Evolutionary conservation across 495 filamentous ascomycete genomes (phyloP).

Genomic region (Glarea lozoyensis): DNA sequence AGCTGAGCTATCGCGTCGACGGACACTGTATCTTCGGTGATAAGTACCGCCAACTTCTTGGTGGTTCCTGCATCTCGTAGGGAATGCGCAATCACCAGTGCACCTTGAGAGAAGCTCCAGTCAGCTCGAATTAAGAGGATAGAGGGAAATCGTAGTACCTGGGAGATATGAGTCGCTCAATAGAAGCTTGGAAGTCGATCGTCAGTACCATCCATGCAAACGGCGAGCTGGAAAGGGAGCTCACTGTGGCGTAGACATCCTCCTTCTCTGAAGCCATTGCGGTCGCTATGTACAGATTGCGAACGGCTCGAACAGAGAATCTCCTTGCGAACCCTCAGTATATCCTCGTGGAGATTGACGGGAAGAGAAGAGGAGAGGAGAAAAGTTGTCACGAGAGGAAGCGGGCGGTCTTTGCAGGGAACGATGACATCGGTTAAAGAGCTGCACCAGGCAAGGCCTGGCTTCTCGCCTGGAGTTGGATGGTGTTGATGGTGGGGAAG

Average conservation of each 20-base stretch:
- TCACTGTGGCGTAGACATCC: slow-evolving; percentile 50
- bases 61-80: slow-evolving; percentile 83
- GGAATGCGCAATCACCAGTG: slow-evolving; percentile 88
- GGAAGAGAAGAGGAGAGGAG: too few relatives aligned
- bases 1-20: slow-evolving; percentile 67
- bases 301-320: too few relatives aligned
- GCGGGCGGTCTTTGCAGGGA: too few relatives aligned
- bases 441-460: too few relatives aligned
- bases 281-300: slow-evolving; percentile 4
- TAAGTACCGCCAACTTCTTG: slow-evolving; percentile 77
- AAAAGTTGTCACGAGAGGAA: too few relatives aligned
- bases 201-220: slow-evolving; percentile 3
- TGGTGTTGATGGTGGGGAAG: too few relatives aligned
- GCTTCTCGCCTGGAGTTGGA: too few relatives aligned
- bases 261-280: slow-evolving; percentile 33
- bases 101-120: slow-evolving; percentile 34
- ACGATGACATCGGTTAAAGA: too few relatives aligned
- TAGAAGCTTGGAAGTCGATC: slow-evolving; percentile 54
- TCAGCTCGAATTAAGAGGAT: slow-evolving; percentile 6
- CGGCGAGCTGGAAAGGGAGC: slow-evolving; percentile 15
- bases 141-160: slow-evolving; percentile 42
- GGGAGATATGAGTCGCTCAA: slow-evolving; percentile 86
- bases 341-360: too few relatives aligned
- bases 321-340: too few relatives aligned
- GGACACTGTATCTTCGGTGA: slow-evolving; percentile 68